Conservation (phyloP, 768 basidiomycete genomes). For the Leccinum rimulosum region DNA sequence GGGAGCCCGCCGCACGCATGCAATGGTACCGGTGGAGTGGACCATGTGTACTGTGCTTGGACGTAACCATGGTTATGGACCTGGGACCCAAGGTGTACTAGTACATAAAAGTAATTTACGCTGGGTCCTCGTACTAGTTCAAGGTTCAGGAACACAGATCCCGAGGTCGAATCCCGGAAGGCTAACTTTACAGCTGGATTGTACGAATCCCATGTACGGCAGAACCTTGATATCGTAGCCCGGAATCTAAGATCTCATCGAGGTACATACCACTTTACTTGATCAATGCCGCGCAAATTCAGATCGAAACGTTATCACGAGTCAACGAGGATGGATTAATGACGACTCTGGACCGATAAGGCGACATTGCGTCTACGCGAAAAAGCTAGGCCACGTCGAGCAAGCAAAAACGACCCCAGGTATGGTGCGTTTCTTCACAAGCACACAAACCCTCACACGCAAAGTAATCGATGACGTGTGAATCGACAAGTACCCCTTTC, state of each 20-base stretch:
- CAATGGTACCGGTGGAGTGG: neutral
- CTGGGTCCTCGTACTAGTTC: neutral
- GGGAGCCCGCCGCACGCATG: neutral
- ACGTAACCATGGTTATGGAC: neutral
- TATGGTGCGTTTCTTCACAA: constrained; percentile 3
- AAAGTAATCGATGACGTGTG: constrained; percentile 13
- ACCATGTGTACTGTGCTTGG: neutral
- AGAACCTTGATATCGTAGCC: constrained; percentile 6
- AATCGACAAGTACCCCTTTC: constrained; percentile 3
- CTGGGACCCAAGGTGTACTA: neutral
- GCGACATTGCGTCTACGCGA: constrained; percentile 8
- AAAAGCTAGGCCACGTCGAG: constrained; percentile 2
- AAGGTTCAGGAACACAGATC: constrained; percentile 1
- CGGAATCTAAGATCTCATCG: neutral
- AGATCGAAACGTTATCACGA: neutral
- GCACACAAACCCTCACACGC: constrained; percentile 8
- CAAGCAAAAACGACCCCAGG: neutral
- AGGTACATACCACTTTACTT: neutral
- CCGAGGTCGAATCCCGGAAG: constrained; percentile 6
- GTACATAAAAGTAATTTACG: neutral
- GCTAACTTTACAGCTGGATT: neutral
- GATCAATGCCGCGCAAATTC: neutral
- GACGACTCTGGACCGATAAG: constrained; percentile 1
- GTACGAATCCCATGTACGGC: constrained; percentile 8
- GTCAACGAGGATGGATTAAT: neutral